Evolutionary conservation across 257 asterid species (phyloP).

Genomic region (Apocynum venetum): DNA sequence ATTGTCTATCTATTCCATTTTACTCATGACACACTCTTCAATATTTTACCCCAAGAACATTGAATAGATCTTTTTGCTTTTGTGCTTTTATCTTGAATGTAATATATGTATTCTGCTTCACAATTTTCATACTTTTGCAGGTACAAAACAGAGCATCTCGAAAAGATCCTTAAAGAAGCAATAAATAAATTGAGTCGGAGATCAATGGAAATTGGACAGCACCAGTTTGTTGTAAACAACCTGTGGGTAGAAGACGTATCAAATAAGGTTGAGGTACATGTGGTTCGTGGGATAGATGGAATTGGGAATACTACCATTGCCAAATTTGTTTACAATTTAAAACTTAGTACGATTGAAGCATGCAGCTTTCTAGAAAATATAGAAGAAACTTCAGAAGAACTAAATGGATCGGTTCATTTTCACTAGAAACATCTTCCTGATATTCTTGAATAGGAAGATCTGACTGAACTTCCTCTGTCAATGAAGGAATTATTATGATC

Average conservation of each 20-base stretch:
- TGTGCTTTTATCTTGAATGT: too few relatives aligned
- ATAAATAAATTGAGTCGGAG: neutral
- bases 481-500: slow-evolving; percentile 31
- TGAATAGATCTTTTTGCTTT: too few relatives aligned
- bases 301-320: slow-evolving; percentile 30
- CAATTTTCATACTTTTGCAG: neutral
- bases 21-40: too few relatives aligned
- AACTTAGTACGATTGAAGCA: slow-evolving; percentile 15
- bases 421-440: slow-evolving; percentile 21
- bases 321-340: slow-evolving; percentile 21
- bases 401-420: slow-evolving; percentile 15
- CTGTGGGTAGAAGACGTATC: neutral
- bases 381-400: slow-evolving; percentile 17
- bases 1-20: too few relatives aligned
- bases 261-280: neutral
- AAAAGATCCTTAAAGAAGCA: too few relatives aligned
- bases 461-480: slow-evolving; percentile 10
- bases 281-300: slow-evolving; percentile 21
- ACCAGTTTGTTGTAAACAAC: neutral
- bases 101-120: neutral
- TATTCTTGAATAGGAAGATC: neutral
- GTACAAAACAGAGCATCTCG: neutral
- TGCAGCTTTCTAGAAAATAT: slow-evolving; percentile 20
- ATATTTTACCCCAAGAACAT: neutral
- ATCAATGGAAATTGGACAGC: neutral